Conservation (phyloP, 169 alveolate genomes). For the Plasmodium fragile region DNA sequence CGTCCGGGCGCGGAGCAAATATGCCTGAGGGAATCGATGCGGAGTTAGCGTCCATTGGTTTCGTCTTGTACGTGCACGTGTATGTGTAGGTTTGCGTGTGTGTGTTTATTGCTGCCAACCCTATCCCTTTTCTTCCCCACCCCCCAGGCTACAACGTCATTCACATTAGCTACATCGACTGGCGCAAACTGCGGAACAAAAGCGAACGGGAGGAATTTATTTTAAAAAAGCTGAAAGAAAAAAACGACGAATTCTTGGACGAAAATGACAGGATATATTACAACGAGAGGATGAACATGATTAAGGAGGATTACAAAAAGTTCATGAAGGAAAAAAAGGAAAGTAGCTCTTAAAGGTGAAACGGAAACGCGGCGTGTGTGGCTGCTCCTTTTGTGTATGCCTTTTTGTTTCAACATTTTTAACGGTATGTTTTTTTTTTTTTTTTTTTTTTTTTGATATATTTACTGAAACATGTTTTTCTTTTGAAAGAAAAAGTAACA, state of each 20-base stretch:
- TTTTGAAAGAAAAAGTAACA: constrained; percentile 3
- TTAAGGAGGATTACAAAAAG: constrained; percentile 78
- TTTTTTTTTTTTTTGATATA: neutral
- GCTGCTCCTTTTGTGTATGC: neutral
- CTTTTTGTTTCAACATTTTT: neutral
- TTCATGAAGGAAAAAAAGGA: constrained; percentile 76
- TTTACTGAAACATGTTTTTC: constrained; percentile 17
- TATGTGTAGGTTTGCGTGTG: neutral
- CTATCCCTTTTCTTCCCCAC: neutral
- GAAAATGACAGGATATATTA: constrained; percentile 92
- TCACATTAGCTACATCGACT: constrained; percentile 89
- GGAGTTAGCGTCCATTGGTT: neutral
- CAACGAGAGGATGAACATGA: constrained; percentile 86
- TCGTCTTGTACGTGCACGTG: neutral
- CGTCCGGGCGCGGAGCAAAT: neutral
- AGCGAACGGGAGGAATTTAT: constrained; percentile 93
- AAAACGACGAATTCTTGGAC: constrained; percentile 94
- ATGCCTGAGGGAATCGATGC: neutral
- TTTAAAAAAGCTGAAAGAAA: constrained; percentile 90
- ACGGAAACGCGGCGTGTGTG: neutral
- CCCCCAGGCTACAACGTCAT: constrained; percentile 81
- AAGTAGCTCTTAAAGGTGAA: constrained; percentile 1
- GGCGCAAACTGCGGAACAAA: constrained; percentile 91
- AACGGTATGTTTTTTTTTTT: constrained; percentile 14
- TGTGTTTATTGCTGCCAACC: neutral